A percentile compares a stretch with the other conserved stretches of the same genome.
Evolutionary conservation across 2,329 filamentous ascomycete genomes (phyloP).

Genomic region (Venturia effusa): DNA sequence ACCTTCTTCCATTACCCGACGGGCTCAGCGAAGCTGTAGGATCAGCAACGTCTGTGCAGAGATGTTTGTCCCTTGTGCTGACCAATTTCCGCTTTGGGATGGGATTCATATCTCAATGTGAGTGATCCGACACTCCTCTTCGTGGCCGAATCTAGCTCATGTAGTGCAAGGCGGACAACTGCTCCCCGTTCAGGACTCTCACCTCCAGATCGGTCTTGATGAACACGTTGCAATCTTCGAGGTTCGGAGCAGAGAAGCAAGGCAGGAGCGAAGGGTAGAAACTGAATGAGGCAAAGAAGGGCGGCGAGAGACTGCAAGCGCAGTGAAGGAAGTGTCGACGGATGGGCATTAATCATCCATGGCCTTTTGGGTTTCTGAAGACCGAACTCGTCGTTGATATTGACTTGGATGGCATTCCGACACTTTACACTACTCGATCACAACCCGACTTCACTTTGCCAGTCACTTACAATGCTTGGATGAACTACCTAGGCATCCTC

Average conservation of each 20-base stretch:
- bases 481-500: background rate
- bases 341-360: background rate
- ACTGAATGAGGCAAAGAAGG: too few relatives aligned
- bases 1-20: background rate
- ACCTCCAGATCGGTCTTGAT: background rate
- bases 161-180: background rate
- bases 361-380: too few relatives aligned
- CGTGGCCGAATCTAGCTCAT: too few relatives aligned
- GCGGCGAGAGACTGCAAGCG: background rate
- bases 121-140: too few relatives aligned
- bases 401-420: background rate
- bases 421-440: background rate
- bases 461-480: background rate
- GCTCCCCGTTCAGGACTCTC: background rate
- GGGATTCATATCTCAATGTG: too few relatives aligned
- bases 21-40: background rate
- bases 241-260: background rate
- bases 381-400: too few relatives aligned
- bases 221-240: background rate
- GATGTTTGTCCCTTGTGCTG: background rate
- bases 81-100: too few relatives aligned
- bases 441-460: background rate
- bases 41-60: background rate
- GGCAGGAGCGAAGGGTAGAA: background rate
- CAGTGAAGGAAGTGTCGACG: background rate